phyloP scores from a whole-genome alignment of 306 rosid genomes.

The Dryas alaskensis region DNA sequence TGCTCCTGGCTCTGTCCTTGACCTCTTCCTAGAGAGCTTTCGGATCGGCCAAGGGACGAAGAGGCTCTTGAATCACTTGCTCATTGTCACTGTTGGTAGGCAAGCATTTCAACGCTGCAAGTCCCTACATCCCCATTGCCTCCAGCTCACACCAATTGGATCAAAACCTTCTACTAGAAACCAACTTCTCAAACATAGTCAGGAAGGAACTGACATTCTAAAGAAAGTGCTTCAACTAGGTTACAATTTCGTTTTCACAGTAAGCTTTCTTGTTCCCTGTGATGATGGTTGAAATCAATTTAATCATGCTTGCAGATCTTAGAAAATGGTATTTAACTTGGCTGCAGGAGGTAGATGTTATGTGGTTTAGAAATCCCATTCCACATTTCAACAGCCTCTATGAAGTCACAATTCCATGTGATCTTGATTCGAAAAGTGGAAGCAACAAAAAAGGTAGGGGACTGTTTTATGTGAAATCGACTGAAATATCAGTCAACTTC shows the following conservation, averaged over 20 bases:
- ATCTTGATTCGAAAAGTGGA: slow-evolving; percentile 2
- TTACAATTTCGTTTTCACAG: slow-evolving; percentile 52
- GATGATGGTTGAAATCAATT: not conserved
- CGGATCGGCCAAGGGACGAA: slow-evolving; percentile 41
- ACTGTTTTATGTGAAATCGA: slow-evolving; percentile 40
- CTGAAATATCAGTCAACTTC: slow-evolving; percentile 26
- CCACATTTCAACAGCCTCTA: not conserved
- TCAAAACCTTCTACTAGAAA: slow-evolving; percentile 18
- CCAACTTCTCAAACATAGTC: slow-evolving; percentile 15
- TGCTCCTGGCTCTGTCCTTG: slow-evolving; percentile 50
- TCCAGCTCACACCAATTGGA: slow-evolving; percentile 36
- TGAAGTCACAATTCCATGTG: slow-evolving; percentile 45
- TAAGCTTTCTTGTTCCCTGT: slow-evolving; percentile 5
- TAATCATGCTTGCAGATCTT: not conserved
- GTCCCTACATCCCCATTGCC: slow-evolving; percentile 47
- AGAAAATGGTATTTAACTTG: not conserved
- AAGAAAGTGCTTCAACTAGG: slow-evolving; percentile 40
- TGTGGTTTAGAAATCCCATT: slow-evolving; percentile 60
- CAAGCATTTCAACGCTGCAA: slow-evolving; percentile 43
- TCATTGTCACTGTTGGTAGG: slow-evolving; percentile 39
- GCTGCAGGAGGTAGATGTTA: slow-evolving; percentile 55
- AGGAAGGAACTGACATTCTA: slow-evolving; percentile 37
- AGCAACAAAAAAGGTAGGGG: slow-evolving; percentile 33
- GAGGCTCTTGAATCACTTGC: slow-evolving; percentile 44
- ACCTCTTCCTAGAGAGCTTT: slow-evolving; percentile 52